A percentile compares a stretch with the other conserved stretches of the same genome.
phyloP scores from a whole-genome alignment of 169 alveolate species.

The Plasmodium vivax region DNA sequence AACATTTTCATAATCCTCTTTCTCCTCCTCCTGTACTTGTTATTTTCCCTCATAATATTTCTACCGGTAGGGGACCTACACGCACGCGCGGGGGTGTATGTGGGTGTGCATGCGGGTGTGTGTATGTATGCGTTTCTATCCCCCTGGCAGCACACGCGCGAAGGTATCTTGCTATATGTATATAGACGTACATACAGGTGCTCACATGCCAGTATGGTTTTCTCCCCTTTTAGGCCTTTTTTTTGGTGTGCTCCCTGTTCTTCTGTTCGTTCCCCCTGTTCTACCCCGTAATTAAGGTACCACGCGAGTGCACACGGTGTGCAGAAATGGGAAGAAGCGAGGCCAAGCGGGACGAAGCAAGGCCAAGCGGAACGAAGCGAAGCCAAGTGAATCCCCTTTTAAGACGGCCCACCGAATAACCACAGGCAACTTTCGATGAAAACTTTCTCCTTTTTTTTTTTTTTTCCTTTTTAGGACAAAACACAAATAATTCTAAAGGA shows the following conservation, averaged over 20 bases:
- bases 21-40: constrained; percentile 9
- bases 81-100: neutral
- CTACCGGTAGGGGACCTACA: constrained; percentile 12
- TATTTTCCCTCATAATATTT: constrained; percentile 16
- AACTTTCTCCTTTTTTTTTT: neutral
- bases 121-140: neutral
- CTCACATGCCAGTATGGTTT: neutral
- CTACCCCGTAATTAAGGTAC: constrained; percentile 37
- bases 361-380: neutral
- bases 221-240: constrained; percentile 29
- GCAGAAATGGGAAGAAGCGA: neutral
- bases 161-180: neutral
- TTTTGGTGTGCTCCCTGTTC: constrained; percentile 16
- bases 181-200: neutral
- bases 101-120: neutral
- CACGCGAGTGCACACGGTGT: neutral
- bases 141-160: neutral
- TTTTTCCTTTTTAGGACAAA: constrained; percentile 4
- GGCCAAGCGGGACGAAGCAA: neutral
- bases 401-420: neutral
- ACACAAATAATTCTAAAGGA: constrained; percentile 18
- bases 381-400: neutral
- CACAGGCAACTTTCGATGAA: neutral
- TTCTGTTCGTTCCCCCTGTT: constrained; percentile 11
- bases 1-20: constrained; percentile 21